A percentile compares a stretch with the other conserved stretches of the same genome.
phyloP scores from a whole-genome alignment of 345 rosid genomes.

The Eucalyptus erythrocorys region DNA sequence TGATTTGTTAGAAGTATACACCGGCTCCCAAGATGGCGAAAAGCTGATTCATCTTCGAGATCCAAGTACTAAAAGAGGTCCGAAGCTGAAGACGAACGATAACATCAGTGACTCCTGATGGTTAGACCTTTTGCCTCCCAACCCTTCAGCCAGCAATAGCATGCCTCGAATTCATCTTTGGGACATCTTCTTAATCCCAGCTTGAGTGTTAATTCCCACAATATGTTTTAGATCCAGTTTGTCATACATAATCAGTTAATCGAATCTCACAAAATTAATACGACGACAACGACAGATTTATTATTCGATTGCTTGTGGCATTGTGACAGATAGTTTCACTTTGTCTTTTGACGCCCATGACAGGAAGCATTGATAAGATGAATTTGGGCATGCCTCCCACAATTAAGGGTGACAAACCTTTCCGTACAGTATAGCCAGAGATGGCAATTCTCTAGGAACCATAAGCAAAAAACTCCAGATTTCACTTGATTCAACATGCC shows the following conservation, averaged over 20 bases:
- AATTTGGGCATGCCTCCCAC: neutral
- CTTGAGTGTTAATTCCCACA: neutral
- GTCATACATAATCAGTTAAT: neutral
- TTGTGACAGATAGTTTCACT: neutral
- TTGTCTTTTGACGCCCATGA: neutral
- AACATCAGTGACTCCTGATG: neutral
- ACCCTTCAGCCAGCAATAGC: neutral
- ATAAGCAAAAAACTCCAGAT: neutral
- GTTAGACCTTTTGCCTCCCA: neutral
- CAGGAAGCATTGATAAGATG: neutral
- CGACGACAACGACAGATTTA: neutral
- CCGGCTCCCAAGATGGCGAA: neutral
- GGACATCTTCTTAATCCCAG: neutral
- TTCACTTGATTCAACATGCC: neutral
- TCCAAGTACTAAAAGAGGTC: neutral
- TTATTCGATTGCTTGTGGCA: neutral
- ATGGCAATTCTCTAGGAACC: neutral
- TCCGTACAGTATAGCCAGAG: neutral
- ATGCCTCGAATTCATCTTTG: neutral
- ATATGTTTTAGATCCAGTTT: neutral
- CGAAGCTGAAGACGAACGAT: neutral
- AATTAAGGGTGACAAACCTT: neutral
- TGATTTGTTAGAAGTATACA: slow-evolving; percentile 51
- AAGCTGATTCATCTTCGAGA: neutral
- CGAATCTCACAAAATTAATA: neutral